Base-by-base conservation (phyloP, 148 eudicot genomes). In the Dianthus caryophyllus region DNA sequence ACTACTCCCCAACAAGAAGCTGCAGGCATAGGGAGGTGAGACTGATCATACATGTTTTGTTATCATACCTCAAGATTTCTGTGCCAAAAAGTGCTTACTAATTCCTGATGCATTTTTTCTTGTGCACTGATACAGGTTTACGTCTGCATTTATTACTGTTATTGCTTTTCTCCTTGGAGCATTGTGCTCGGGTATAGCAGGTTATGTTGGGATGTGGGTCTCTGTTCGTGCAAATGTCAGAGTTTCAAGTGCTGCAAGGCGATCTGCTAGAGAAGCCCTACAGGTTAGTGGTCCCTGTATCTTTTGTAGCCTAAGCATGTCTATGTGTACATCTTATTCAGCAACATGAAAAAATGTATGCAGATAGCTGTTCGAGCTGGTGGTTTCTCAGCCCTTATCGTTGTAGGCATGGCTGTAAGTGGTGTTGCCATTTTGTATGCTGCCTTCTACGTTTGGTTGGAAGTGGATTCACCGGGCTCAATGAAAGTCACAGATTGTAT, bases 201-300 rank as follows among this genome's bases (percentile, higher is more conserved):
- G 98, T 25, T 94, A 87, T 76, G 98, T 94, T 77, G 98, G 98
- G 61, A 94, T 94, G 98, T 94, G 98, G 98, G 98, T 94, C 48
- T 94, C 98, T 33, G 97, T 94, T 69, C 91, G 98, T 80, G 98
- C 98, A 55, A 94, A 94, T 82, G 98, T 94, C 63, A 75, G 98
- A 47, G 98, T 94, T 64, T 83, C 98, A 43, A 94, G 98, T 81
- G 98, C 98, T 66, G 98, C 98, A 76, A 86, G 98, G 54, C 87
- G 98, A 61, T 94, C 98, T 39, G 98, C 98, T 50, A 86, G 98
- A 76, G 98, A 94, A 78, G 98, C 98, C 69, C 72, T 94, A 76
- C 95, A 89, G 97, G 98, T 94, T 58, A 51, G 77, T 46, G 33
- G 64, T 69, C 41, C 63, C 73, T 29, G 9, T 29, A 48, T 61